These are phyloP conservation scores for Apiospora aurea DNA, from an alignment of 2,329 filamentous ascomycete species.

Conservation along the genomic window DNA sequence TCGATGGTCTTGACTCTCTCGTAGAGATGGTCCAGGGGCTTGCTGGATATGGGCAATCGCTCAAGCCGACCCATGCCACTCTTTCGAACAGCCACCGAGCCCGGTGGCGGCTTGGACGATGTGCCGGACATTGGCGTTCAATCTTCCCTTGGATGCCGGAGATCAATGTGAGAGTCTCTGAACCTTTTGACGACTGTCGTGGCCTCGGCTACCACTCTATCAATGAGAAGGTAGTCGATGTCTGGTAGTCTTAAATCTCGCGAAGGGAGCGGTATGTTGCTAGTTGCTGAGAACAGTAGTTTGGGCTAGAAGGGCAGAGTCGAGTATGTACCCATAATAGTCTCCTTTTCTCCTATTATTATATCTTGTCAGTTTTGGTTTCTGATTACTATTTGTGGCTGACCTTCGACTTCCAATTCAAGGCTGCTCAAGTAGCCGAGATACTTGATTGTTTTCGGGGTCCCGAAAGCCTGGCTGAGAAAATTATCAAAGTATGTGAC, in stretches of 20 bases:
- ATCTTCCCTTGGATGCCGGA: too few relatives aligned
- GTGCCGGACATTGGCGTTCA: background rate
- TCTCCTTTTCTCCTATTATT: background rate
- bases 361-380: background rate
- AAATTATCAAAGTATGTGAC: background rate
- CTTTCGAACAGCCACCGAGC: background rate
- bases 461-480: too few relatives aligned
- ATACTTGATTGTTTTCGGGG: background rate
- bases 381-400: background rate
- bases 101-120: background rate
- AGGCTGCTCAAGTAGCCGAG: background rate
- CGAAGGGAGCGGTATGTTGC: background rate
- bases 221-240: background rate
- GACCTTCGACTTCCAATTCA: too few relatives aligned
- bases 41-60: conserved; percentile 1
- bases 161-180: background rate
- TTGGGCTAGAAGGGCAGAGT: background rate
- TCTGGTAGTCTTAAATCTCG: background rate
- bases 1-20: conserved; percentile 25
- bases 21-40: conserved; percentile 25
- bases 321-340: background rate
- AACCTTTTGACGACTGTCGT: background rate
- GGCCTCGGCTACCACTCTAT: background rate
- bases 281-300: background rate
- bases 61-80: conserved; percentile 8